Conservation (phyloP, 495 filamentous ascomycete species). For the Lepidopterella palustris region DNA sequence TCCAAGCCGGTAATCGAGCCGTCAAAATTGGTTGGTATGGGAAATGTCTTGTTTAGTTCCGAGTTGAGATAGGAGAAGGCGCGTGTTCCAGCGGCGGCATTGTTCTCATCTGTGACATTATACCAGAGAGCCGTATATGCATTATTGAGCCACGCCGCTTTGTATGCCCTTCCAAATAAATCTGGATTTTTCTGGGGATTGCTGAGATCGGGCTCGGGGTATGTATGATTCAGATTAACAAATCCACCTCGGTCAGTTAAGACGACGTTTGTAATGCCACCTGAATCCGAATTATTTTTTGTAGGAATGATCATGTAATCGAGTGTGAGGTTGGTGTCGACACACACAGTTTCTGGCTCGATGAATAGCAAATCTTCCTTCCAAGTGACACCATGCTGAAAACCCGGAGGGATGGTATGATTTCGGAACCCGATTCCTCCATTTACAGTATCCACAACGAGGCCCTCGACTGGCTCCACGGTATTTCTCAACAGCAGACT, state of each 20-base stretch:
- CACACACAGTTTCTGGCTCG: constrained; percentile 43
- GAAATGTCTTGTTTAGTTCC: constrained; percentile 26
- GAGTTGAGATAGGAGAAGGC: constrained; percentile 38
- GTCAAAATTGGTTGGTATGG: not conserved
- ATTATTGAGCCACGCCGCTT: constrained; percentile 43
- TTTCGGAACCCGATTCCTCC: constrained; percentile 45
- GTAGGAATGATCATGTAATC: constrained; percentile 29
- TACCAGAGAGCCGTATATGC: constrained; percentile 28
- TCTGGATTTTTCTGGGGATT: constrained; percentile 32
- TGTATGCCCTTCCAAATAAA: constrained; percentile 37
- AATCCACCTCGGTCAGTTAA: constrained; percentile 44
- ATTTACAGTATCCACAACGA: constrained; percentile 39
- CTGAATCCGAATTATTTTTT: not conserved
- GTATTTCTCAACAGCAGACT: constrained; percentile 33
- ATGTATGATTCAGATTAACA: constrained; percentile 28
- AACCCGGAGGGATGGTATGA: constrained; percentile 37
- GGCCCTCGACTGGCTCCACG: constrained; percentile 37
- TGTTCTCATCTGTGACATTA: constrained; percentile 25
- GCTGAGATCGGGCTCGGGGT: constrained; percentile 21
- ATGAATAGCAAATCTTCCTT: constrained; percentile 44
- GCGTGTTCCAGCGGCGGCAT: constrained; percentile 9
- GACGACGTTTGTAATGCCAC: constrained; percentile 1
- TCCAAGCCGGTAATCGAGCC: not conserved
- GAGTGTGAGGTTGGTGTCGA: constrained; percentile 42
- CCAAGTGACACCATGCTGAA: constrained; percentile 35